These are phyloP conservation scores for Leccinum arenicola DNA, from an alignment of 768 basidiomycete genomes.

Conservation along the genomic window DNA sequence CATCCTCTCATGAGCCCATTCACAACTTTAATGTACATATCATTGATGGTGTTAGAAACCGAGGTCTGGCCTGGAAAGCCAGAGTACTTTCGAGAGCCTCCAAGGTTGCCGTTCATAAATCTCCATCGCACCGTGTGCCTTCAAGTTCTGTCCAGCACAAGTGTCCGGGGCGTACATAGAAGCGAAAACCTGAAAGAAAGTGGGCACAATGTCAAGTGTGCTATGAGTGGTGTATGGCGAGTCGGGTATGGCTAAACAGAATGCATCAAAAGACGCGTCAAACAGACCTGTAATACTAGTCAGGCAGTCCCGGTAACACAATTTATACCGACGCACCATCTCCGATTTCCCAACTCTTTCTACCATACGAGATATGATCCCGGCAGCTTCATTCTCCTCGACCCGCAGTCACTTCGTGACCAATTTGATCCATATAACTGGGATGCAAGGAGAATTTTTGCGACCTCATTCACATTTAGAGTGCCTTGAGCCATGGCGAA, in stretches of 20 bases:
- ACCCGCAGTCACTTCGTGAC: conserved; percentile 43
- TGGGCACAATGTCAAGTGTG: conserved; percentile 36
- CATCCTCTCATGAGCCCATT: conserved; percentile 31
- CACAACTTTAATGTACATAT: conserved; percentile 49
- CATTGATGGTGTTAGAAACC: conserved; percentile 4
- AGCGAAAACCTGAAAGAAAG: conserved; percentile 44
- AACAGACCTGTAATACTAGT: conserved; percentile 40
- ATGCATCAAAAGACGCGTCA: conserved; percentile 43
- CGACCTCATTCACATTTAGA: conserved; percentile 26
- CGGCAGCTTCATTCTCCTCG: conserved; percentile 42
- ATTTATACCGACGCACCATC: conserved; percentile 36
- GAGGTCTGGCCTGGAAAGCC: background rate
- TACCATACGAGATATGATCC: conserved; percentile 45
- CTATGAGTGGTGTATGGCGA: background rate
- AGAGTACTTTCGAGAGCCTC: conserved; percentile 20
- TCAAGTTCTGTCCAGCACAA: conserved; percentile 9
- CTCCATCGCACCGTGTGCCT: conserved; percentile 7
- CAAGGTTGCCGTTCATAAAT: conserved; percentile 22
- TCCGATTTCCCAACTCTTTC: conserved; percentile 40
- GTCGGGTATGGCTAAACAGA: conserved; percentile 26
- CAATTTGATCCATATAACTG: conserved; percentile 55
- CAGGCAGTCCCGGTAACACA: conserved; percentile 6
- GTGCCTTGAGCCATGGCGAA: conserved; percentile 63
- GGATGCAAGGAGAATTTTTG: conserved; percentile 36
- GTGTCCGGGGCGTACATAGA: conserved; percentile 31